These are phyloP conservation scores for Anisogramma anomala DNA, from an alignment of 2,329 filamentous ascomycete species.

Conservation along the genomic window DNA sequence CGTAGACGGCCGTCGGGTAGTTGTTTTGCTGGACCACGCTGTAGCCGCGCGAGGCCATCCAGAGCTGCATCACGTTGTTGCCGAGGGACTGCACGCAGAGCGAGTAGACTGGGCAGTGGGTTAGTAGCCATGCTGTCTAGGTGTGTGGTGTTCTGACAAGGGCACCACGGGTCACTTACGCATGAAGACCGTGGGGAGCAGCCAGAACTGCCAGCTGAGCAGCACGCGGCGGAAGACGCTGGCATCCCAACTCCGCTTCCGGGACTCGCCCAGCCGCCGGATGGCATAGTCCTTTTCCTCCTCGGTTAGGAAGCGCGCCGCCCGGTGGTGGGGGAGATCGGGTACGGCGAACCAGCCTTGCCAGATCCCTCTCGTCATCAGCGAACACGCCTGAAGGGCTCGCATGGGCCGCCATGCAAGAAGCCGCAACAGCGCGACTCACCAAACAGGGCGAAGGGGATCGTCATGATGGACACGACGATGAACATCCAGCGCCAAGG, in stretches of 20 bases:
- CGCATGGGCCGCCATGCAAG: too few relatives aligned
- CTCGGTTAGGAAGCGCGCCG: constrained; percentile 28
- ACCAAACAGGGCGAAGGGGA: constrained; percentile 31
- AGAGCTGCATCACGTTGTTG: constrained; percentile 34
- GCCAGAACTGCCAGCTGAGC: constrained; percentile 34
- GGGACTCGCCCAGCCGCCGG: constrained; percentile 24
- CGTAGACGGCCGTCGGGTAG: constrained; percentile 31
- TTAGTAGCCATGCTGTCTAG: too few relatives aligned
- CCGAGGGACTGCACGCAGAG: constrained; percentile 30
- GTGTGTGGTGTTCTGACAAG: too few relatives aligned
- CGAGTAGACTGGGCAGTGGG: constrained; percentile 25
- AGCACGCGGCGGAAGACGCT: constrained; percentile 9
- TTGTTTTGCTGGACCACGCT: constrained; percentile 32
- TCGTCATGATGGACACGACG: constrained; percentile 30
- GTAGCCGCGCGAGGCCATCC: constrained; percentile 34
- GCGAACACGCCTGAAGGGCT: too few relatives aligned
- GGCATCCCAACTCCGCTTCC: constrained; percentile 11
- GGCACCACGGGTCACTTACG: constrained; percentile 18
- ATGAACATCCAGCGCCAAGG: constrained; percentile 34
- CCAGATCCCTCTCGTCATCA: too few relatives aligned
- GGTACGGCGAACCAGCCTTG: constrained; percentile 35
- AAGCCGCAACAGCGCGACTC: neutral
- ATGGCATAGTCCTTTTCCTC: constrained; percentile 27
- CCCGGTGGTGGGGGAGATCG: constrained; percentile 29
- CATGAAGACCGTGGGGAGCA: constrained; percentile 34